phyloP scores from a whole-genome alignment of 805 yeast species.

The Candida boidinii region DNA sequence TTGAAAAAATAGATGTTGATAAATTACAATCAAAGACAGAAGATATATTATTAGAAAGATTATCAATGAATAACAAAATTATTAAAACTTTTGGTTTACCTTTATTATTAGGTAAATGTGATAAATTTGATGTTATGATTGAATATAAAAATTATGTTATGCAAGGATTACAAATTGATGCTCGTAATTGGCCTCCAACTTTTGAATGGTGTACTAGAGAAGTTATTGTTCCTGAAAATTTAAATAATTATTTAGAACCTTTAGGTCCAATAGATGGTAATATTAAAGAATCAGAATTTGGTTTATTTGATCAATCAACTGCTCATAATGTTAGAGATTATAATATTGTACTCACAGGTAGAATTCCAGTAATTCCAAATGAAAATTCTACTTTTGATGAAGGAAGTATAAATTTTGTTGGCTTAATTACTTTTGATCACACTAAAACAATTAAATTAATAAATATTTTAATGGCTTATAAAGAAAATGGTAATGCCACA shows the following conservation, averaged over 20 bases:
- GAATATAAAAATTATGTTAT: slow-evolving; percentile 21
- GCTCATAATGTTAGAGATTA: slow-evolving; percentile 18
- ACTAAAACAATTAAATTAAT: slow-evolving; percentile 23
- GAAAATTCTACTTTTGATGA: slow-evolving; percentile 12
- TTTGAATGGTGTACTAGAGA: slow-evolving; percentile 6
- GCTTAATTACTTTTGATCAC: slow-evolving; percentile 28
- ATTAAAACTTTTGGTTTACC: slow-evolving; percentile 23
- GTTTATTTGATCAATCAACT: slow-evolving; percentile 16
- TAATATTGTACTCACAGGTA: slow-evolving; percentile 21
- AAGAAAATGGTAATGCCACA: slow-evolving; percentile 20
- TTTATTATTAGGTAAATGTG: slow-evolving; percentile 18
- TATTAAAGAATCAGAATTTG: slow-evolving; percentile 8
- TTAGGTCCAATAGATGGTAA: slow-evolving; percentile 11
- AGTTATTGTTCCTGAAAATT: slow-evolving; percentile 13
- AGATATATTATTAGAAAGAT: slow-evolving; percentile 16
- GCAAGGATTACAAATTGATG: slow-evolving; percentile 24
- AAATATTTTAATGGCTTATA: slow-evolving; percentile 17
- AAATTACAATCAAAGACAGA: slow-evolving; percentile 16
- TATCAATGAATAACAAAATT: slow-evolving; percentile 23
- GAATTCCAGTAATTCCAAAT: slow-evolving; percentile 16
- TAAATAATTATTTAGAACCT: slow-evolving; percentile 24
- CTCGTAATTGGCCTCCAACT: slow-evolving; percentile 2
- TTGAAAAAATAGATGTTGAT: slow-evolving; percentile 21
- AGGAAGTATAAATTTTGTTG: slow-evolving; percentile 24
- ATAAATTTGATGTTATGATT: slow-evolving; percentile 20